Base-by-base conservation (phyloP, 306 rosid genomes). In the Spatholobus suberectus region DNA sequence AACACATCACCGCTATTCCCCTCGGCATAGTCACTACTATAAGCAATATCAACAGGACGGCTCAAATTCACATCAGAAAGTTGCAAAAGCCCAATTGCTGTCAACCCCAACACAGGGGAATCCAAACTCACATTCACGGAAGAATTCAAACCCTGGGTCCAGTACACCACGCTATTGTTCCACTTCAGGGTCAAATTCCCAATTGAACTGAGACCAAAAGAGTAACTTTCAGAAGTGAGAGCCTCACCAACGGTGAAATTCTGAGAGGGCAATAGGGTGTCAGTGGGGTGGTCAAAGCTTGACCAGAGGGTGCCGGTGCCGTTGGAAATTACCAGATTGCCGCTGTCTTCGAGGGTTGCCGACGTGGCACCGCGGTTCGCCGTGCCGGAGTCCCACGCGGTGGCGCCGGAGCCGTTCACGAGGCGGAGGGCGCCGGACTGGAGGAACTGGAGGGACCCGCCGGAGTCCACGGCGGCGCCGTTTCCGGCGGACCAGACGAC, bases 111-210 rank as follows among this genome's bases (percentile, higher is more conserved):
- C 40, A 18, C 34, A 2, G 98, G 95, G 0, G 87, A 77, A 20
- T 52, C 78, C 69, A 92, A 70, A 72, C 65, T 88, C 1, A 2
- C 70, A 46, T 83, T 57, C 54, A 85, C 74, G 3, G 98, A 84
- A 3, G 94, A 86, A 75, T 86, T 92, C 81, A 86, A 68, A 9
- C 91, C 94, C 32, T 82, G 88, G 61, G 73, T 89, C 94, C 92
- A 94, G 52, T 84, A 94, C 8, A 4, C 2, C 8, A 81, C 73
- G 61, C 52, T 84, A 66, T 76, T 59, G 52, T 92, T 87, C 97
- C 97, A 94, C n/a, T 5, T 24, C 4, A 94, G 86, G 2, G 92
- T 83, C 23, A 88, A 80, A 58, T 90, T 94, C 23, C 97, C 97
- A 62, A 13, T 41, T 0, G 14, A 0, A 1, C 24, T 63, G 35